phyloP scores from a whole-genome alignment of 2,329 filamentous ascomycete species.

The Colletotrichum orbiculare region DNA sequence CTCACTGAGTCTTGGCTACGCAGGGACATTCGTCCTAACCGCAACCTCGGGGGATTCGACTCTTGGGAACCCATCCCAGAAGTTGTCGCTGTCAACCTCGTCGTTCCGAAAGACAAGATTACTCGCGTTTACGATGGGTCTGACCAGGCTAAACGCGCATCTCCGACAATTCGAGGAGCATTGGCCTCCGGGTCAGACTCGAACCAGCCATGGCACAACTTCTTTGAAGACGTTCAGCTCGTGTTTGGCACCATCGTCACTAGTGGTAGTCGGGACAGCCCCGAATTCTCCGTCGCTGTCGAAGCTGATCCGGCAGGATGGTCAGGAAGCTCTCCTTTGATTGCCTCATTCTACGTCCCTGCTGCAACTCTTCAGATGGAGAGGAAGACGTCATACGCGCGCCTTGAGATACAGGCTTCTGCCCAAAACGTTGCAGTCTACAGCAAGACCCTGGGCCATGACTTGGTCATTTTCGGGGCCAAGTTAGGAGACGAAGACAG shows the following conservation, averaged over 20 bases:
- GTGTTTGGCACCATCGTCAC: conserved; percentile 51
- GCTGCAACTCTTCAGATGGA: conserved; percentile 48
- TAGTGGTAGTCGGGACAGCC: conserved; percentile 40
- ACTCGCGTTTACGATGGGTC: conserved; percentile 41
- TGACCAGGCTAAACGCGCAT: conserved; percentile 33
- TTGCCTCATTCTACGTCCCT: conserved; percentile 55
- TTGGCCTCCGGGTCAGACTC: conserved; percentile 41
- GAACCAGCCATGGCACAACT: conserved; percentile 45
- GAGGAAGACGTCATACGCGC: conserved; percentile 44
- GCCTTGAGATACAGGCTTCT: conserved; percentile 46
- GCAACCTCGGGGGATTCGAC: conserved; percentile 44
- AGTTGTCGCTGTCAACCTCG: conserved; percentile 50
- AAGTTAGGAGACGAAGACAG: conserved; percentile 41
- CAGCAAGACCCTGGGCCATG: conserved; percentile 39
- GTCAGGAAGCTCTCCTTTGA: conserved; percentile 50
- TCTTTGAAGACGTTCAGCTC: conserved; percentile 54
- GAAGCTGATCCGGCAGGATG: conserved; percentile 50
- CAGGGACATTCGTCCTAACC: conserved; percentile 37
- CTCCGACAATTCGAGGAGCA: conserved; percentile 46
- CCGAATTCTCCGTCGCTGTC: conserved; percentile 47
- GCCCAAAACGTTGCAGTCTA: conserved; percentile 41
- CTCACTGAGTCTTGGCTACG: conserved; percentile 46
- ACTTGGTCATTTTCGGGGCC: conserved; percentile 47
- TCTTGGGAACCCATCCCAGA: conserved; percentile 52
- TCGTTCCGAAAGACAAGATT: conserved; percentile 46